Conservation (phyloP, 352 stramenopile genomes). For the Phytophthora citricola region DNA sequence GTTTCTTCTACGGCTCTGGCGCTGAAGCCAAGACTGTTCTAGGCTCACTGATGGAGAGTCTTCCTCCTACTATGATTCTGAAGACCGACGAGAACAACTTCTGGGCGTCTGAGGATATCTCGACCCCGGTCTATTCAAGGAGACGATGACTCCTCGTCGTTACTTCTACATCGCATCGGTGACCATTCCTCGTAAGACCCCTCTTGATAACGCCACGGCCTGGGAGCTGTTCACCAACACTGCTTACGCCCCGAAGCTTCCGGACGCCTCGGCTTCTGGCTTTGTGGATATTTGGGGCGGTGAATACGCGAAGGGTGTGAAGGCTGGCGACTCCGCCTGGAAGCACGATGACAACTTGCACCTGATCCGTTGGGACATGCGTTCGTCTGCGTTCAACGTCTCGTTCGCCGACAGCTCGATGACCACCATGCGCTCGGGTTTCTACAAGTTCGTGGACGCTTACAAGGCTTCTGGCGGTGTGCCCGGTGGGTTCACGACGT, state of each 20-base stretch:
- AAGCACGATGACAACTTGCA: conserved; percentile 37
- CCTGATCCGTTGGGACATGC: conserved; percentile 36
- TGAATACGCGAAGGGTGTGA: conserved; percentile 22
- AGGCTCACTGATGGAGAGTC: conserved; percentile 24
- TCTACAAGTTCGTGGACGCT: conserved; percentile 33
- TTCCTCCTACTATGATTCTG: conserved; percentile 26
- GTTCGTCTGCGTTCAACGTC: conserved; percentile 25
- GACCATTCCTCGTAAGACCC: conserved; percentile 22
- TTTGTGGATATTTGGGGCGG: conserved; percentile 36
- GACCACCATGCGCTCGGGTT: conserved; percentile 25
- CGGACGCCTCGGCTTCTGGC: conserved; percentile 22
- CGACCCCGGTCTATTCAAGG: conserved; percentile 24
- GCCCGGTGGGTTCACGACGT: conserved; percentile 34
- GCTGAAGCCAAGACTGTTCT: conserved; percentile 15
- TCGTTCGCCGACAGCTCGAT: conserved; percentile 27
- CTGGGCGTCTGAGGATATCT: conserved; percentile 24
- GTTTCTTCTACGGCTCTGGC: conserved; percentile 27
- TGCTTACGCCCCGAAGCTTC: conserved; percentile 24
- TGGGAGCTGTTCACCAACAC: conserved; percentile 29
- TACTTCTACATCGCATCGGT: conserved; percentile 42
- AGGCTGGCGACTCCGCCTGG: conserved; percentile 24
- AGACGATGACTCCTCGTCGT: conserved; percentile 28
- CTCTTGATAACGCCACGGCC: conserved; percentile 25
- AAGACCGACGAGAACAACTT: conserved; percentile 23
- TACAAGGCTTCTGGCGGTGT: conserved; percentile 32